Conservation (phyloP, 164 flowering plant genomes). For the Nymphaea colorata region DNA sequence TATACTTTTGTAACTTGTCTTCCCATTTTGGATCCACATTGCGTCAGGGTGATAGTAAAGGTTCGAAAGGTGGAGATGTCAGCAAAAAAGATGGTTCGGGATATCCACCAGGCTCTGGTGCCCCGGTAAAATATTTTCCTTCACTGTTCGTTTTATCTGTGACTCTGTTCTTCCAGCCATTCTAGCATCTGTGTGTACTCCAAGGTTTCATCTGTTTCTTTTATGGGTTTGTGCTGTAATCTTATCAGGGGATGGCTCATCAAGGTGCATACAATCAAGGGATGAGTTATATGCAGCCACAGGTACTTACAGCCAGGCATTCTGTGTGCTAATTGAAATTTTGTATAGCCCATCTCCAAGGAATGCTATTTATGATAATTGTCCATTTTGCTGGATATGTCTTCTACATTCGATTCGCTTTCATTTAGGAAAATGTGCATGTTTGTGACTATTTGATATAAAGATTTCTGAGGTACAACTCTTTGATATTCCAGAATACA, state of each 20-base stretch:
- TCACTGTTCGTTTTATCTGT: not conserved
- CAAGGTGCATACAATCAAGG: constrained; percentile 21
- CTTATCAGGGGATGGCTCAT: constrained; percentile 10
- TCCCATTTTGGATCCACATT: not conserved
- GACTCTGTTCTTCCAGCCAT: not conserved
- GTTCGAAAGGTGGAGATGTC: constrained; percentile 22
- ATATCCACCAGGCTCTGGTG: constrained; percentile 11
- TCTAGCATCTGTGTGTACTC: not conserved
- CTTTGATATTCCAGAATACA: not conserved
- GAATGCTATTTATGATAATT: not conserved
- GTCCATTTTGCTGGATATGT: not conserved
- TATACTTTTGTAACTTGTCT: no score
- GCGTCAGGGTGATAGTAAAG: constrained; percentile 24
- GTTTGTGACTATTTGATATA: not conserved
- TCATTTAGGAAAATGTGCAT: not conserved
- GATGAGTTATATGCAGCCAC: constrained; percentile 15
- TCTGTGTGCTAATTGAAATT: not conserved
- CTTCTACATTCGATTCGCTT: not conserved
- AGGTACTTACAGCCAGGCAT: constrained; percentile 8
- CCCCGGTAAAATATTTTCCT: constrained; percentile 8
- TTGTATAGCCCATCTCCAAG: not conserved
- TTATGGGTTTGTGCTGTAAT: not conserved
- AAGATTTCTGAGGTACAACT: not conserved
- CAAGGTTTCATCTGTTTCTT: not conserved
- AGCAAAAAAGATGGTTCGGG: constrained; percentile 16